These are phyloP conservation scores for Aspergillus vadensis DNA, from an alignment of 2,329 filamentous ascomycete genomes.

Conservation along the genomic window DNA sequence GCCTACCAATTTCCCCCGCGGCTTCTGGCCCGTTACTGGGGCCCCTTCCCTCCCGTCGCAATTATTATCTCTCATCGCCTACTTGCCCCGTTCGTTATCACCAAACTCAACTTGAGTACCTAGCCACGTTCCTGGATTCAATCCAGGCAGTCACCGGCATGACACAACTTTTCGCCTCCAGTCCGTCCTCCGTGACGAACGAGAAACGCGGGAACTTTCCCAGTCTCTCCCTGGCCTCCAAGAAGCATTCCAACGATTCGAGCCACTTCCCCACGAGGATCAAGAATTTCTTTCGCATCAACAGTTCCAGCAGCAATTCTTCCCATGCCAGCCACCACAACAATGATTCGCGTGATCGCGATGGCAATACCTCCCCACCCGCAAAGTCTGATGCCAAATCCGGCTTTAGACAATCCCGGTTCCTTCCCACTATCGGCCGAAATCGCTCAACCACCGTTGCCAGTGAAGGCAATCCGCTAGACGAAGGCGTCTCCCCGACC, in stretches of 20 bases:
- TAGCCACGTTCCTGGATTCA: background rate
- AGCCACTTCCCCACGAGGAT: constrained; percentile 63
- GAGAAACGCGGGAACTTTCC: constrained; percentile 52
- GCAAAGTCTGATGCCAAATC: constrained; percentile 65
- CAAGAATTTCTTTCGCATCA: constrained; percentile 71
- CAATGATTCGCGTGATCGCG: constrained; percentile 33
- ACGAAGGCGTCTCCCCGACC: constrained; percentile 86
- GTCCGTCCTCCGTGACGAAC: constrained; percentile 43
- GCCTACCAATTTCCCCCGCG: constrained; percentile 20
- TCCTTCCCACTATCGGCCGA: constrained; percentile 83
- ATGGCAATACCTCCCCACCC: constrained; percentile 46
- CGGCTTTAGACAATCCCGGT: constrained; percentile 79
- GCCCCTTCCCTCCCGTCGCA: constrained; percentile 9
- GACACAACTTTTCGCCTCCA: constrained; percentile 48
- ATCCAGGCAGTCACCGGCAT: constrained; percentile 29
- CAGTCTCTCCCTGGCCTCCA: constrained; percentile 47
- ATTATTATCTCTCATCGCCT: constrained; percentile 7
- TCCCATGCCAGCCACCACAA: constrained; percentile 37
- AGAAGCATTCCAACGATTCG: constrained; percentile 47
- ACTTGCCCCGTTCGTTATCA: background rate
- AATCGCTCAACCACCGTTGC: constrained; percentile 88
- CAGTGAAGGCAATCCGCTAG: constrained; percentile 87
- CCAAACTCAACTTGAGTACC: background rate
- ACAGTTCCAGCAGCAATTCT: constrained; percentile 53
- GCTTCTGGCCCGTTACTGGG: constrained; percentile 17